Evolutionary conservation across 1,284 basidiomycete genomes (phyloP).

Genomic region (Marasmius oreades): DNA sequence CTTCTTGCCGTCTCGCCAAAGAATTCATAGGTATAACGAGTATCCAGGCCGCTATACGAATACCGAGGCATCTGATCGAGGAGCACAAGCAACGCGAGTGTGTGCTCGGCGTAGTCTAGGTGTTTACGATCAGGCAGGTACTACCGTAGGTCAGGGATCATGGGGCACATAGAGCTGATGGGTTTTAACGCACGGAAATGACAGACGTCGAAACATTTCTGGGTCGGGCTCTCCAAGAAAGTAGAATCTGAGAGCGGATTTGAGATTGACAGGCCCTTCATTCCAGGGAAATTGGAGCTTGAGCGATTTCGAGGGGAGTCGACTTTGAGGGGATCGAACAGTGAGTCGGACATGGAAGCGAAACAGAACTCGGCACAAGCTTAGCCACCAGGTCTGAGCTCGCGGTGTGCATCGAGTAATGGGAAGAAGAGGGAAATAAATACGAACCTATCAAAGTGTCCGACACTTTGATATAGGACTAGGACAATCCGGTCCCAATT

Average conservation of each 20-base stretch:
- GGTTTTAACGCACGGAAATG: slow-evolving; percentile 13
- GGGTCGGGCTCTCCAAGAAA: slow-evolving; percentile 10
- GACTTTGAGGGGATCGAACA: too few species aligned
- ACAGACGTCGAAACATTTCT: slow-evolving; percentile 8
- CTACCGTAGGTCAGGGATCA: slow-evolving; percentile 6
- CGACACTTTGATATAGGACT: too few species aligned
- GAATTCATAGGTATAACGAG: slow-evolving; percentile 7
- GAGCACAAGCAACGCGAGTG: slow-evolving; percentile 11
- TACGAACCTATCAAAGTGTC: too few species aligned
- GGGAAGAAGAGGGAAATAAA: too few species aligned
- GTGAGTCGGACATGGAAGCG: too few species aligned
- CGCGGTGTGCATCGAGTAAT: too few species aligned
- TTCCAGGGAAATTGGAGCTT: slow-evolving; percentile 15
- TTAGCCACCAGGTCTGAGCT: too few species aligned
- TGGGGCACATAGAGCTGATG: slow-evolving; percentile 8
- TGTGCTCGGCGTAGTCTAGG: slow-evolving; percentile 9
- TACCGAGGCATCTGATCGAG: slow-evolving; percentile 13
- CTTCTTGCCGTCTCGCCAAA: slow-evolving; percentile 8
- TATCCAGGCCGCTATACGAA: slow-evolving; percentile 11
- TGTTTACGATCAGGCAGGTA: slow-evolving; percentile 12
- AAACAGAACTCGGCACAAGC: too few species aligned
- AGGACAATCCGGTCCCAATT: too few species aligned
- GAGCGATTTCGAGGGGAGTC: too few species aligned
- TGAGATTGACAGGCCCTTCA: slow-evolving; percentile 8
- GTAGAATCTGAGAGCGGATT: slow-evolving; percentile 7